Percentiles rank a stretch among this genome's conserved stretches.
These are phyloP conservation scores for Curvularia lunata DNA, from an alignment of 2,329 filamentous ascomycete genomes.

Conservation along the genomic window DNA sequence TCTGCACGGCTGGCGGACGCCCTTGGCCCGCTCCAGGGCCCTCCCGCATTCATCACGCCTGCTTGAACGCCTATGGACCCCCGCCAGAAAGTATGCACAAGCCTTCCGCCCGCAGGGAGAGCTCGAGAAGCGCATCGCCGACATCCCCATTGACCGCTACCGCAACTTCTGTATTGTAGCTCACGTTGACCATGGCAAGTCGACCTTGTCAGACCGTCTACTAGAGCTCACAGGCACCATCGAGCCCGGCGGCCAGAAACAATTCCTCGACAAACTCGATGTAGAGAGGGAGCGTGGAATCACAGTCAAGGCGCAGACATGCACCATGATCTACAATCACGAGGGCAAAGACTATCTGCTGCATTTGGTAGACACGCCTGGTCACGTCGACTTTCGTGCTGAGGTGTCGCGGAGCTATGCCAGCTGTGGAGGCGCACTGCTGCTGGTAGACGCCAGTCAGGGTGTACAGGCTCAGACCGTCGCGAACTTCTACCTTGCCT, in stretches of 20 bases:
- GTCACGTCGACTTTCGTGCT: conserved; percentile 96
- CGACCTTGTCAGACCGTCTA: conserved; percentile 88
- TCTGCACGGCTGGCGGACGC: conserved; percentile 46
- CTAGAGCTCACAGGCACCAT: conserved; percentile 96
- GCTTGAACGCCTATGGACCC: conserved; percentile 40
- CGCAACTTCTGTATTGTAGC: conserved; percentile 99
- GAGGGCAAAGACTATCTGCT: conserved; percentile 87
- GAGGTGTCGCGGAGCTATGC: conserved; percentile 96
- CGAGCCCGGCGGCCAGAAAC: conserved; percentile 81
- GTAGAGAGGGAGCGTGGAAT: conserved; percentile 96
- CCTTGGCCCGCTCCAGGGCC: conserved; percentile 30
- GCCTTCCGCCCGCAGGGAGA: conserved; percentile 54
- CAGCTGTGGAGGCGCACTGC: conserved; percentile 85
- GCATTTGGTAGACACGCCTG: conserved; percentile 94
- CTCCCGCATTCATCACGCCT: conserved; percentile 12
- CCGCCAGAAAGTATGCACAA: conserved; percentile 44
- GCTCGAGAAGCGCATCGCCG: conserved; percentile 69
- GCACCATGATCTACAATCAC: conserved; percentile 94
- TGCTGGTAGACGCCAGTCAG: conserved; percentile 95
- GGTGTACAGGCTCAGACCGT: conserved; percentile 98
- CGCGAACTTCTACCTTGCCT: conserved; percentile 97
- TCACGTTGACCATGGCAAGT: conserved; percentile 98
- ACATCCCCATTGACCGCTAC: conserved; percentile 78
- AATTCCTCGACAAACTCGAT: conserved; percentile 95
- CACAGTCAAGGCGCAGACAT: conserved; percentile 98